Evolutionary conservation across 768 basidiomycete species (phyloP).

Genomic region (Piloderma croceum): DNA sequence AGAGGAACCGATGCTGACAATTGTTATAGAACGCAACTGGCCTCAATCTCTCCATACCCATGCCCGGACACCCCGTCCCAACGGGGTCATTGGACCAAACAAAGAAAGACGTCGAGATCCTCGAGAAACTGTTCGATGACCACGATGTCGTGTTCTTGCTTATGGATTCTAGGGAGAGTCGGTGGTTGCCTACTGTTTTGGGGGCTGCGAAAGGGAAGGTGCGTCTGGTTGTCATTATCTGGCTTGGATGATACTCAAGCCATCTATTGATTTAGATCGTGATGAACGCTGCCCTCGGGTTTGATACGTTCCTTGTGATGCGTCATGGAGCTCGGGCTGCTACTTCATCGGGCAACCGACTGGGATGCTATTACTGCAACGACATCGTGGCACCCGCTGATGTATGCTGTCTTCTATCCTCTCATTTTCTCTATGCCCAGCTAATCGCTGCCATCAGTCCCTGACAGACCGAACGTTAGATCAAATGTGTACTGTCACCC

Average conservation of each 20-base stretch:
- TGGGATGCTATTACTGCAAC: constrained; percentile 98
- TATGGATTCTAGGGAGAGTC: constrained; percentile 97
- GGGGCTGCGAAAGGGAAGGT: constrained; percentile 84
- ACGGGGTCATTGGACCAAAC: constrained; percentile 36
- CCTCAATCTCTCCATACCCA: constrained; percentile 77
- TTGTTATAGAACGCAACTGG: constrained; percentile 69
- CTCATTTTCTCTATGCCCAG: neutral
- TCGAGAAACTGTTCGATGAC: constrained; percentile 73
- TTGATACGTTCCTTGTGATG: constrained; percentile 96
- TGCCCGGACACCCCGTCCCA: constrained; percentile 95
- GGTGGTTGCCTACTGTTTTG: constrained; percentile 93
- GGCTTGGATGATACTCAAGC: neutral
- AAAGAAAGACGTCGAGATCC: constrained; percentile 58
- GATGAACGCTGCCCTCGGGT: constrained; percentile 90
- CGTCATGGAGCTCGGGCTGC: constrained; percentile 72
- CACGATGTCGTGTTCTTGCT: constrained; percentile 91
- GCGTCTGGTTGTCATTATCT: constrained; percentile 1
- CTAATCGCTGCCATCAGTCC: constrained; percentile 32
- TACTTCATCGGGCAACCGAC: constrained; percentile 29
- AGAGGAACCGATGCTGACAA: too few species aligned
- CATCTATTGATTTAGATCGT: constrained; percentile 54
- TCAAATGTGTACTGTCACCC: constrained; percentile 98
- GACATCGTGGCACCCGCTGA: constrained; percentile 96
- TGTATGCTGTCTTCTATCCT: constrained; percentile 39
- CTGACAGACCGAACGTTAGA: constrained; percentile 89